A percentile compares a stretch with the other conserved stretches of the same genome.
phyloP scores from a whole-genome alignment of 108 stramenopile species.

The Nitzschia palea region DNA sequence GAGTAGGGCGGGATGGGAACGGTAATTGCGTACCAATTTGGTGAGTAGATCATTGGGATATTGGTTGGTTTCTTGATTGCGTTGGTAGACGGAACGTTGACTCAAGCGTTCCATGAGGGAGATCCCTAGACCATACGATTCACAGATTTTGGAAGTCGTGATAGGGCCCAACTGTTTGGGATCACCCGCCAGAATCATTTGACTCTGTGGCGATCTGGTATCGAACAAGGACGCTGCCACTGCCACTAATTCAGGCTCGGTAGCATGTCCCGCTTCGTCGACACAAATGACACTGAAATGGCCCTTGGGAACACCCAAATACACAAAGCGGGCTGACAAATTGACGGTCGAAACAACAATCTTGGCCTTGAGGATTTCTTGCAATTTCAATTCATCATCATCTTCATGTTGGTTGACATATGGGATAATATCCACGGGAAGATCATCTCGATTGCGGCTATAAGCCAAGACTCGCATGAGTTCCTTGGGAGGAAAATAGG shows the following conservation, averaged over 20 bases:
- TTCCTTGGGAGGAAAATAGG: conserved; percentile 36
- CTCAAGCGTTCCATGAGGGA: conserved; percentile 61
- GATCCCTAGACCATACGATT: conserved; percentile 45
- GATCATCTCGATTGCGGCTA: conserved; percentile 34
- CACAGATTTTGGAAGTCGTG: conserved; percentile 46
- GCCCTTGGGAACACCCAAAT: conserved; percentile 29
- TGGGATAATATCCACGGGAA: conserved; percentile 42
- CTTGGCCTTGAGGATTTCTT: background rate
- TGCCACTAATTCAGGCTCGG: conserved; percentile 54
- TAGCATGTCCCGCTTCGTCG: conserved; percentile 77
- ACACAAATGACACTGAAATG: conserved; percentile 53
- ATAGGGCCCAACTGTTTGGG: conserved; percentile 72
- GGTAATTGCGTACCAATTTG: conserved; percentile 62
- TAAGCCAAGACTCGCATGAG: conserved; percentile 54
- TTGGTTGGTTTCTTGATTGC: conserved; percentile 9
- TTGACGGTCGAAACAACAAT: conserved; percentile 52
- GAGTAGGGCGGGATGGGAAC: conserved; percentile 64
- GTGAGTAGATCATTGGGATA: conserved; percentile 52
- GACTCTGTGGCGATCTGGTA: background rate
- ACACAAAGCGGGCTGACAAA: conserved; percentile 43
- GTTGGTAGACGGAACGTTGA: background rate
- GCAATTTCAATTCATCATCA: background rate
- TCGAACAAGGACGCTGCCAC: conserved; percentile 24
- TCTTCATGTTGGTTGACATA: background rate
- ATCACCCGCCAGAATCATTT: conserved; percentile 68